phyloP scores from a whole-genome alignment of 805 yeast genomes.

The Komagataella populi region DNA sequence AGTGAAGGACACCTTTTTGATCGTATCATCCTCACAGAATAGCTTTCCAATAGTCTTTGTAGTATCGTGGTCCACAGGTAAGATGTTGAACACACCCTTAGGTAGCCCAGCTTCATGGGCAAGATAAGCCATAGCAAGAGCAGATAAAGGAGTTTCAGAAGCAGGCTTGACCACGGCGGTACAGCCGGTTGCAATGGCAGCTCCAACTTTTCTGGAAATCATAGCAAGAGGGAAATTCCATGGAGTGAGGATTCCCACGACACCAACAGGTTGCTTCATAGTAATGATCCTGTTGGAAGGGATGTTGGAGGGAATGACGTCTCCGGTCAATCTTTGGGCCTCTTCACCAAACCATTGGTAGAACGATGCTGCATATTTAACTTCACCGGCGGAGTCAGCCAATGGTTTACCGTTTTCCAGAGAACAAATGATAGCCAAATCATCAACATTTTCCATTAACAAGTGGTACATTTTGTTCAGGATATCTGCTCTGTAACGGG shows the following conservation, averaged over 20 bases:
- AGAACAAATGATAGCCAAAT: conserved; percentile 50
- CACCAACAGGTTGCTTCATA: conserved; percentile 67
- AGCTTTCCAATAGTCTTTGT: conserved; percentile 38
- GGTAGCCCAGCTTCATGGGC: conserved; percentile 62
- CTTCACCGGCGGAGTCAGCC: conserved; percentile 62
- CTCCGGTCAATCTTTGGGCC: conserved; percentile 64
- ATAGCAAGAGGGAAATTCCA: conserved; percentile 80
- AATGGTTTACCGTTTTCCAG: conserved; percentile 67
- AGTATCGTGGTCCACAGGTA: conserved; percentile 30
- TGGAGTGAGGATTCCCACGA: conserved; percentile 67
- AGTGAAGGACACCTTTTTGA: conserved; percentile 62
- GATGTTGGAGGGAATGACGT: conserved; percentile 41
- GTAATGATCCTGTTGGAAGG: conserved; percentile 38
- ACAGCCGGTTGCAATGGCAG: conserved; percentile 73
- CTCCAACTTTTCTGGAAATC: conserved; percentile 64
- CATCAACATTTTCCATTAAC: conserved; percentile 44
- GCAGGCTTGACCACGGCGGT: conserved; percentile 71
- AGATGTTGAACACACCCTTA: conserved; percentile 50
- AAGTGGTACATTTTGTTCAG: conserved; percentile 38
- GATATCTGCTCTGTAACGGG: conserved; percentile 40
- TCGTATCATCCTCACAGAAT: conserved; percentile 38
- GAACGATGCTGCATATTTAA: conserved; percentile 55
- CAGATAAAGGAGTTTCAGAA: conserved; percentile 60
- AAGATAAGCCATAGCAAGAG: conserved; percentile 51
- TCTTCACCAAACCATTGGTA: conserved; percentile 86